Percentiles rank a stretch among this genome's conserved stretches.
phyloP scores from a whole-genome alignment of 306 rosid species.

The Rubus parviflorus region DNA sequence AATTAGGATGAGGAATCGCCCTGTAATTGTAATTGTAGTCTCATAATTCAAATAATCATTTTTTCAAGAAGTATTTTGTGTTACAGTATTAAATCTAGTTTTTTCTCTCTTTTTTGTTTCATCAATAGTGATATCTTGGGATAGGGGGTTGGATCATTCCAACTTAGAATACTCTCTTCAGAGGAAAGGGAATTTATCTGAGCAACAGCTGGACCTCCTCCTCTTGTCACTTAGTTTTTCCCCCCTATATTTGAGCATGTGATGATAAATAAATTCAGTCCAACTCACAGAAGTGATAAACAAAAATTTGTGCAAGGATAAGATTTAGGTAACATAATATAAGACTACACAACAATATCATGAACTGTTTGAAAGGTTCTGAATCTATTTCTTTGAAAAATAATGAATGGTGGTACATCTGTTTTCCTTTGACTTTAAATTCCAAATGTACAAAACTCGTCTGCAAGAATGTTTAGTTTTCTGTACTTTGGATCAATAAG shows the following conservation, averaged over 20 bases:
- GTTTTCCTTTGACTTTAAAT: conserved; percentile 16
- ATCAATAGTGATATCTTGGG: background rate
- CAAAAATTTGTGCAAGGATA: background rate
- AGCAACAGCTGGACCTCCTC: background rate
- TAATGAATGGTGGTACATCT: conserved; percentile 15
- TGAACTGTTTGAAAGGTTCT: background rate
- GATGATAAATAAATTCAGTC: background rate
- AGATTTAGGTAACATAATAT: background rate
- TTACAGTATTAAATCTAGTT: background rate
- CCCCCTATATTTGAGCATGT: background rate
- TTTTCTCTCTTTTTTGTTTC: background rate
- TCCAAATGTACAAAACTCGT: conserved; percentile 12
- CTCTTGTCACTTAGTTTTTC: background rate
- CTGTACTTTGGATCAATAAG: conserved; percentile 14
- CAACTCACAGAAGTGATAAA: background rate
- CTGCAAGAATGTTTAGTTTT: conserved; percentile 17
- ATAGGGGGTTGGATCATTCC: background rate
- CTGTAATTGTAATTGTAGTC: background rate
- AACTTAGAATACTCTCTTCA: background rate
- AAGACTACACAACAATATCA: background rate
- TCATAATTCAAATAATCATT: background rate
- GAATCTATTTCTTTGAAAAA: conserved; percentile 10
- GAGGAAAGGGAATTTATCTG: background rate
- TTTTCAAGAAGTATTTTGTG: background rate
- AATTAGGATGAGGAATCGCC: background rate